Percentiles rank a stretch among this genome's conserved stretches.
These are phyloP conservation scores for Suillus discolor DNA, from an alignment of 768 basidiomycete genomes.

Conservation along the genomic window DNA sequence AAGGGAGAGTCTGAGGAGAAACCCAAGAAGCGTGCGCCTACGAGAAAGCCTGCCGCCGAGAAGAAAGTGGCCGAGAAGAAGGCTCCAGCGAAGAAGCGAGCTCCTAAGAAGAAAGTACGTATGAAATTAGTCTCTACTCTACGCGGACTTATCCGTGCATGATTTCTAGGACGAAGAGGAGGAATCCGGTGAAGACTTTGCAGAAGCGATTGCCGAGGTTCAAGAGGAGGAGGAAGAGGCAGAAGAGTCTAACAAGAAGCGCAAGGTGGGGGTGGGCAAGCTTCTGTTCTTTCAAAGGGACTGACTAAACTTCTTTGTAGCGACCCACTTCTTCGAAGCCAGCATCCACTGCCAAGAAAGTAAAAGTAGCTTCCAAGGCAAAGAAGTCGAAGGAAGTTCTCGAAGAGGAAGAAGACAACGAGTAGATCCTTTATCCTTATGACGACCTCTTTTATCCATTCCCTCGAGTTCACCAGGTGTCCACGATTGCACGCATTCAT, in stretches of 20 bases:
- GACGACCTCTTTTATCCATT: not conserved
- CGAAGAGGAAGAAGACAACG: slow-evolving; percentile 46
- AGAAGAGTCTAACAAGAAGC: slow-evolving; percentile 55
- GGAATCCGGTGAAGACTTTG: slow-evolving; percentile 50
- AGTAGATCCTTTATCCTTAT: slow-evolving; percentile 17
- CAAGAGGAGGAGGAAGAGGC: slow-evolving; percentile 51
- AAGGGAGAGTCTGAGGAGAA: slow-evolving; percentile 44
- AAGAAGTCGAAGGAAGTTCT: slow-evolving; percentile 49
- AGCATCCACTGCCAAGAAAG: slow-evolving; percentile 44
- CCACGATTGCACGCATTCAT: slow-evolving; percentile 3
- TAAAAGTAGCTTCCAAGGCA: slow-evolving; percentile 29
- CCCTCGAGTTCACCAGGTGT: not conserved
- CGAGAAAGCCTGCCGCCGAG: slow-evolving; percentile 46
- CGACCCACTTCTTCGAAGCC: slow-evolving; percentile 48
- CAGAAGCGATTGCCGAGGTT: slow-evolving; percentile 43
- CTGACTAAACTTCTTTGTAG: slow-evolving; percentile 27
- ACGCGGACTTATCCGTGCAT: not conserved
- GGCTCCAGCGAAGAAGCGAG: slow-evolving; percentile 25
- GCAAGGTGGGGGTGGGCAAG: slow-evolving; percentile 62
- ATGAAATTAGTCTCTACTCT: not conserved
- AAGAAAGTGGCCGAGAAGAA: slow-evolving; percentile 54
- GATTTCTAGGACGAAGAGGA: slow-evolving; percentile 34
- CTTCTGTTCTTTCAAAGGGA: slow-evolving; percentile 1
- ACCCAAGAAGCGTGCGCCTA: slow-evolving; percentile 47
- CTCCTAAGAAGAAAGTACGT: slow-evolving; percentile 14